Base-by-base conservation (phyloP, 306 rosid genomes). In the Mimosa bimucronata region DNA sequence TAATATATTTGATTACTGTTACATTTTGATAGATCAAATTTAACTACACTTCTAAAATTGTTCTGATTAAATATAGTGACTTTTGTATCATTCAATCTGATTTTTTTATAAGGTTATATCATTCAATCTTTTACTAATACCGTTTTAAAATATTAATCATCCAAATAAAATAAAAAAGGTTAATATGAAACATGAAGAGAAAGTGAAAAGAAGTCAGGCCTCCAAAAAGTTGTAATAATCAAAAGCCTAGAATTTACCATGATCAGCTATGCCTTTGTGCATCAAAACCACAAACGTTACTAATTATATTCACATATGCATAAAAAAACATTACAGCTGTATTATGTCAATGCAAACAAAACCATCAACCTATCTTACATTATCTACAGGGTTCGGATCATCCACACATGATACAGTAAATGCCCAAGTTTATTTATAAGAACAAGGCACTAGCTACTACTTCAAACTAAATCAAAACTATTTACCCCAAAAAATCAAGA, bases 371-470 rank as follows among this genome's bases (percentile, higher is more conserved):
- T 21, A 41, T 23, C 9, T 21, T 2, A 4, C 53, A 2, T 11
- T 41, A 41, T 41, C 40, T 69, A 41, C 53, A 41, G 74, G 74
- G 6, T 41, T 41, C 74, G 46, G n/a, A 21, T 11, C 74, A 21
- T 69, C 50, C 74, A 21, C 25, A 38, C 73, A 40, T n/a, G 26
- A 11, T 38, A 25, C 42, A 66, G 25, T 44, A n/a, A 19, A 23
- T 57, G 68, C 67, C 67, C 5, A 38, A 25, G 9, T 55, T 64
- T 46, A 46, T 66, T 48, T 53, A 77, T 48, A 21, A 12, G 73
- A 8, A 40, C 73, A 23, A 57, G 50, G 57, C 37, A n/a, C 15
- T 29, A 18, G 9, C 38, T 19, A 66, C 31, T 13, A 19, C 38
- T 34, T 34, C 38, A 34, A 34, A 34, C 38, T 34, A 34, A 34